Percentiles rank a stretch among this genome's conserved stretches.
These are phyloP conservation scores for Cladosporium sp. DNA, from an alignment of 2,329 filamentous ascomycete species.

Conservation along the genomic window DNA sequence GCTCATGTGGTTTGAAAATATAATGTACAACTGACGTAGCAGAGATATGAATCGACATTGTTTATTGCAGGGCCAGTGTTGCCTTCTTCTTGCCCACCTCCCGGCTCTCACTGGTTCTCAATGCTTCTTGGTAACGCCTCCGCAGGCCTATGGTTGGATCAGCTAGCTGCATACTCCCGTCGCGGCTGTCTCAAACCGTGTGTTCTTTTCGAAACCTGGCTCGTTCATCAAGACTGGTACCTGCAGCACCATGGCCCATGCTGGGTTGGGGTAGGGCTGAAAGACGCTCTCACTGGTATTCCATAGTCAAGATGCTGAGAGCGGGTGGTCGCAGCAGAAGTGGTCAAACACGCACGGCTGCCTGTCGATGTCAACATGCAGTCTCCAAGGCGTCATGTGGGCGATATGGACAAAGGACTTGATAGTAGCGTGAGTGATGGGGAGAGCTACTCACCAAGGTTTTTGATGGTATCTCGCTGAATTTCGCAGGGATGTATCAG, in stretches of 20 bases:
- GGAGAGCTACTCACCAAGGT: no score
- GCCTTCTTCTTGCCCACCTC: not conserved
- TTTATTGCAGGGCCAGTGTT: not conserved
- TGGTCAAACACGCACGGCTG: not conserved
- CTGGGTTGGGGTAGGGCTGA: not conserved
- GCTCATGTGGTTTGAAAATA: slow-evolving; percentile 44
- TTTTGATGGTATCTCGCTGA: not conserved
- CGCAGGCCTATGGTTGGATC: not conserved
- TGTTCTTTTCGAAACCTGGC: not conserved
- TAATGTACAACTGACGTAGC: not conserved
- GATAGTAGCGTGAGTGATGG: not conserved
- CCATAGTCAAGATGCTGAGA: not conserved
- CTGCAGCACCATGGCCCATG: not conserved
- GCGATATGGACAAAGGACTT: not conserved
- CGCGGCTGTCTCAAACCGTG: not conserved
- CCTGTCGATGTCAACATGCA: not conserved
- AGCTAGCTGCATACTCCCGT: not conserved
- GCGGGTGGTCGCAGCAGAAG: not conserved
- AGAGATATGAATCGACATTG: not conserved
- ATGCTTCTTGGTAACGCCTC: not conserved
- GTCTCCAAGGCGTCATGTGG: not conserved
- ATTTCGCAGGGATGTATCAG: not conserved
- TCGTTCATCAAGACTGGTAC: not conserved
- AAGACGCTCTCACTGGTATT: not conserved
- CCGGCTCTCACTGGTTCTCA: not conserved